Evolutionary conservation across 768 basidiomycete genomes (phyloP).

Genomic region (Pseudohyphozyma bogoriensis): DNA sequence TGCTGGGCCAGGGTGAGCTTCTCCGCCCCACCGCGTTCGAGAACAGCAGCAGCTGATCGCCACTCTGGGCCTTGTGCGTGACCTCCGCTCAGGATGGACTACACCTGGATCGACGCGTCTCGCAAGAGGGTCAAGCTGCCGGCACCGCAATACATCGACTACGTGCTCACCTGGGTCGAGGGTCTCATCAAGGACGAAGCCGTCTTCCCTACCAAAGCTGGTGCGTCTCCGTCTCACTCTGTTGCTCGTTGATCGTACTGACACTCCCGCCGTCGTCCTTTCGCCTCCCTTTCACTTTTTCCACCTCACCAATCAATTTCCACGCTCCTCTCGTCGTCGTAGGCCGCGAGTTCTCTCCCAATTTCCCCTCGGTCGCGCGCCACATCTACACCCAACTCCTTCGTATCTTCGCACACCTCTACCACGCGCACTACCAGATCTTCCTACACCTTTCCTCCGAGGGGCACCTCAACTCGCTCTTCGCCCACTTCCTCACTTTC

Average conservation of each 20-base stretch:
- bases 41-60: neutral
- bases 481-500: conserved; percentile 95
- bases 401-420: conserved; percentile 93
- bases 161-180: conserved; percentile 94
- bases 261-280: neutral
- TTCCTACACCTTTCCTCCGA: conserved; percentile 88
- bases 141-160: conserved; percentile 94
- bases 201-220: conserved; percentile 90
- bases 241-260: neutral
- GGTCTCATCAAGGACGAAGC: conserved; percentile 88
- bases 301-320: conserved; percentile 2
- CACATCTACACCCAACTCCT: conserved; percentile 95
- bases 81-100: conserved; percentile 57
- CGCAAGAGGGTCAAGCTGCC: conserved; percentile 78
- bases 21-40: neutral
- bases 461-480: conserved; percentile 59
- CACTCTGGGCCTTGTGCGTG: neutral
- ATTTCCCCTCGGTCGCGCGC: conserved; percentile 76
- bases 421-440: conserved; percentile 76
- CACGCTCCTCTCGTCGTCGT: neutral
- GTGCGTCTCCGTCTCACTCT: conserved; percentile 43
- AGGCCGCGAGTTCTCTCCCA: conserved; percentile 79
- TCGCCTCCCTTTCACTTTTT: neutral
- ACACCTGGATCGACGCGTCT: conserved; percentile 87
- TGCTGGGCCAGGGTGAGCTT: conserved; percentile 68